phyloP scores from a whole-genome alignment of 257 asterid species.

The Cordia subcordata region DNA sequence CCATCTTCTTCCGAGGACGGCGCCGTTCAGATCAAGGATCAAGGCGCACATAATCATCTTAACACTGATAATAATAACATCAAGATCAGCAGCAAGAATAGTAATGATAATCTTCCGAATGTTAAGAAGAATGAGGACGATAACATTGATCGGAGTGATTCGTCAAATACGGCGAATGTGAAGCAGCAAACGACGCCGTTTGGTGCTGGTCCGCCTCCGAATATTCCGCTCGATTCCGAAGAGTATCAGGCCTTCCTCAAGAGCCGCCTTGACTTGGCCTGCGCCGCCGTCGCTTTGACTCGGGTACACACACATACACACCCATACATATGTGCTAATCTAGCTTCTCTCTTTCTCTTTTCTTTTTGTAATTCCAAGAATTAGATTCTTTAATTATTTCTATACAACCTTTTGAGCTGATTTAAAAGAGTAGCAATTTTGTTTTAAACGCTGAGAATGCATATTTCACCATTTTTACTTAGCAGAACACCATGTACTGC shows the following conservation, averaged over 20 bases:
- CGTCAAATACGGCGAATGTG: background rate
- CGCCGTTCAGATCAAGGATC: slow-evolving; percentile 30
- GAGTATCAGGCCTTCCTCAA: slow-evolving; percentile 68
- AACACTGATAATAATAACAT: background rate
- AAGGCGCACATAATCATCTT: too few relatives aligned
- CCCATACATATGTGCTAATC: background rate
- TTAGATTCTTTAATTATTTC: too few relatives aligned
- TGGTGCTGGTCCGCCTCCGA: slow-evolving; percentile 21
- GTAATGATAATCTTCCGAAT: background rate
- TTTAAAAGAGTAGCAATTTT: background rate
- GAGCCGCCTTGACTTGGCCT: slow-evolving; percentile 78
- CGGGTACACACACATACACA: slow-evolving; percentile 42
- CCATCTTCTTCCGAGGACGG: slow-evolving; percentile 14
- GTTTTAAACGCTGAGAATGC: background rate
- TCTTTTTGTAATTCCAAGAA: background rate
- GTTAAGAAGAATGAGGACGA: slow-evolving; percentile 5
- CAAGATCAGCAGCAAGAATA: slow-evolving; percentile 5
- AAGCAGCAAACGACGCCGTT: slow-evolving; percentile 10
- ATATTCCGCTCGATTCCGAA: slow-evolving; percentile 46
- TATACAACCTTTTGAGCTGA: background rate
- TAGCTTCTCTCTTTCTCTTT: background rate
- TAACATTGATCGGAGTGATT: background rate
- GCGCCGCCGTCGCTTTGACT: slow-evolving; percentile 88
- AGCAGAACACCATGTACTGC: too few relatives aligned
- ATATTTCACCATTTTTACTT: too few relatives aligned